Evolutionary conservation across 2,329 filamentous ascomycete genomes (phyloP), one percentile per base, ranked within the genome.

Genomic region (Dactylellina cionopaga): DNA sequence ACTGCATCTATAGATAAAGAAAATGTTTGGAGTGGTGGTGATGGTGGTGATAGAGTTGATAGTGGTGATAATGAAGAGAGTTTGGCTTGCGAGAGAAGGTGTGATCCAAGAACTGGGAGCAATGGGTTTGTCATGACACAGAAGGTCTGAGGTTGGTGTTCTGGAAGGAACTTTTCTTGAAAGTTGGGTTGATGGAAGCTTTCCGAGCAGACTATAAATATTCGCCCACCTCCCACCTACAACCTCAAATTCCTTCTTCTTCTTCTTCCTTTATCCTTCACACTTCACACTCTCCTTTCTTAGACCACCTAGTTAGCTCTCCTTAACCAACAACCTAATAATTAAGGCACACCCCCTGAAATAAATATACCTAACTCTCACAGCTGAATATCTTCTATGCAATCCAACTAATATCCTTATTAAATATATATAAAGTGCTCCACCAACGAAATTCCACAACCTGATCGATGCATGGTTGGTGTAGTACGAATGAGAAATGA

Each of bases 41-140:
- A 33, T 1, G 15, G 33, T 6, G 24, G 10, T 27, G 47, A 24
- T 13, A 29, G 27, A n/a, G 25, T 19, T 3, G 27, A 56, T n/a
- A n/a, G n/a, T 3, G 1, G 25, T 19, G 17, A 19, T n/a, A n/a
- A n/a, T 46, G 54, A 51, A 33, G 47, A 19, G 33, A 29, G 51
- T 19, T 33, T 64, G 31, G 58, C 66, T 52, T 58, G 41, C n/a
- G 66, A 29, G 33, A 72, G 68, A 10, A 72, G 59, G 10, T 72
- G 27, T 19, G 68, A 65, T 41, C 52, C 68, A 1, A 60, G 37
- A 6, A 46, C 31, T 39, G 68, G 68, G 27, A 58, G 39, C 2
- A 27, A 15, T 46, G 52, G 27, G 39, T 47, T 60, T 47, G 68
- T 59, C 68, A 72, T 72, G 46, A 35, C 29, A n/a, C n/a, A n/a